These are phyloP conservation scores for Teratosphaeria zuluensis DNA, from an alignment of 2,329 filamentous ascomycete genomes.

Conservation along the genomic window DNA sequence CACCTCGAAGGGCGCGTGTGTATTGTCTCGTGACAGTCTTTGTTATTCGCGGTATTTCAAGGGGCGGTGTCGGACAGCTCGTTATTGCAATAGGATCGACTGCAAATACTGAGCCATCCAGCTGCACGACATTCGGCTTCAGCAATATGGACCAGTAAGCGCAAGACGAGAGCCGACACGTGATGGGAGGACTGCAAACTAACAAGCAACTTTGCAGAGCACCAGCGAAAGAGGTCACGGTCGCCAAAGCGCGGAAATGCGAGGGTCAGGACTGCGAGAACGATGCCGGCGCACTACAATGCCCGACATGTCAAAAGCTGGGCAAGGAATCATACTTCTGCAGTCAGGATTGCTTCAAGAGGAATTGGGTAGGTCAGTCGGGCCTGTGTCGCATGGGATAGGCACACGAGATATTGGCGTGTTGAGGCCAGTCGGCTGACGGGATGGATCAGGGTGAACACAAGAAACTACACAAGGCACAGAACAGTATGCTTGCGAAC, in stretches of 20 bases:
- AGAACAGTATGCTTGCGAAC: conserved; percentile 60
- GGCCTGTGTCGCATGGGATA: neutral
- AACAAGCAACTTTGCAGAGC: conserved; percentile 6
- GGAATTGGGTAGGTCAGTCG: conserved; percentile 70
- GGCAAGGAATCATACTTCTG: conserved; percentile 92
- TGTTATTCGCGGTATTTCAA: neutral
- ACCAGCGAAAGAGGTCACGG: conserved; percentile 23
- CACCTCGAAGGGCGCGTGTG: neutral
- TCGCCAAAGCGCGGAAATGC: conserved; percentile 56
- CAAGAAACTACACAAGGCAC: conserved; percentile 75
- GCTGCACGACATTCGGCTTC: neutral
- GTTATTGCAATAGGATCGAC: too few relatives aligned
- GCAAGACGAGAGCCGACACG: neutral
- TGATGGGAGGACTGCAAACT: neutral
- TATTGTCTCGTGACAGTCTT: neutral
- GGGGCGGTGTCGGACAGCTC: too few relatives aligned
- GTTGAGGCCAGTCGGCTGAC: neutral
- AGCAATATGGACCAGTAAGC: neutral
- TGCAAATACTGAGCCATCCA: too few relatives aligned
- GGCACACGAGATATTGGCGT: neutral
- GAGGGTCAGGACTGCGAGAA: conserved; percentile 76
- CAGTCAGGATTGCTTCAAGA: conserved; percentile 97
- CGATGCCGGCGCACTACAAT: conserved; percentile 76
- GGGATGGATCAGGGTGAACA: conserved; percentile 45
- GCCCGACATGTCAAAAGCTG: conserved; percentile 87